Evolutionary conservation across 225 moss, liverwort and hornwort genomes (phyloP), one percentile per base, ranked within the genome.

Genomic region (Ulota crispa): DNA sequence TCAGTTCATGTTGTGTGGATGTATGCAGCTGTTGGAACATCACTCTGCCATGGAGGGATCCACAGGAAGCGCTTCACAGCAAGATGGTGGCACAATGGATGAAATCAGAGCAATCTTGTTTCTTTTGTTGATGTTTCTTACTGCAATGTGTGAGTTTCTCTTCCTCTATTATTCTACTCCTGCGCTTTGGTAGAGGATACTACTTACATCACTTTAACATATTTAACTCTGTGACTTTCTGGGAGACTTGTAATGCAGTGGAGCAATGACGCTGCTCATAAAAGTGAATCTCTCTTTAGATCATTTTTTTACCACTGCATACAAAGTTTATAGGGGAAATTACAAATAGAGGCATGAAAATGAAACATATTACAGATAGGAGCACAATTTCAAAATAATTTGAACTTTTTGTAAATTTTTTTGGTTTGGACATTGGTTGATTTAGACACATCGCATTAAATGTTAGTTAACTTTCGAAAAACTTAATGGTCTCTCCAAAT

Each of bases 81-180:
- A 81, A 53, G 87, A 83, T 80, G 72, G 68, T 55, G 72, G 24
- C 83, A 71, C 31, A 4, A 72, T 70, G 85, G 56, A 57, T 27
- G 85, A 87, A 7, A 82, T 55, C 10, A 76, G 41, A 42, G 85
- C 87, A 20, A 41, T 83, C 56, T 76, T 86, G 78, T 81, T 56
- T 62, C 81, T 90, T 31, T 60, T 87, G 47, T 76, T 87, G 43
- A 78, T 87, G 83, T 87, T 86, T 82, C 81, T 90, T 20, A 70
- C 72, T 72, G 87, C 81, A 37, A 90, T 90, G 90, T 85, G 90
- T 90, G 72, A 90, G 85, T 87, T 63, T 45, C 55, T 70, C n/a
- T 28, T 77, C 11, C 21, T 65, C 56, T 72, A 13, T n/a, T 34
- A 24, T 34, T 34, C 24, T 2, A 28, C 9, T 27, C 43, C 15